Conservation (phyloP, 2,329 filamentous ascomycete genomes). For the Metarhizium brunneum region DNA sequence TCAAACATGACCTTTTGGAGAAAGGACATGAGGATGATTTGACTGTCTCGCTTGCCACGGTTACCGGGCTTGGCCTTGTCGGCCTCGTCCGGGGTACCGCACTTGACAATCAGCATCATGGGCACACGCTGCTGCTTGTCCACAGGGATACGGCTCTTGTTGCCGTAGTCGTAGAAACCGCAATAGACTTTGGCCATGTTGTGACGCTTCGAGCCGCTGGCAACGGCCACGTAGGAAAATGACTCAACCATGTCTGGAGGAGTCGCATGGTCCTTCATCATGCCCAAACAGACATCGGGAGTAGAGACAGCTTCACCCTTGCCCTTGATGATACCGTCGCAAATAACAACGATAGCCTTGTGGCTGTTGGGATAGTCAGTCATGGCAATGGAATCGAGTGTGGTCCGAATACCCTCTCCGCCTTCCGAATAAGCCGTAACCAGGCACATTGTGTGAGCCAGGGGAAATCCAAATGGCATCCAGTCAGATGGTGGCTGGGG, state of each 20-base stretch:
- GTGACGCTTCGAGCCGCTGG: constrained; percentile 91
- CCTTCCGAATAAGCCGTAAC: constrained; percentile 98
- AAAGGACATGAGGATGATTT: constrained; percentile 99
- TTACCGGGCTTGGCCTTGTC: constrained; percentile 84
- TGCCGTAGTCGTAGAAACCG: constrained; percentile 95
- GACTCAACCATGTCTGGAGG: constrained; percentile 73
- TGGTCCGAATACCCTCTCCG: constrained; percentile 83
- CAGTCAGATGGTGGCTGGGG: constrained; percentile 94
- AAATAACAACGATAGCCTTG: constrained; percentile 92
- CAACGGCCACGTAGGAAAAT: constrained; percentile 94
- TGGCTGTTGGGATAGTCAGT: constrained; percentile 99
- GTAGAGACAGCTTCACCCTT: constrained; percentile 80
- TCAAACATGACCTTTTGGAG: constrained; percentile 99
- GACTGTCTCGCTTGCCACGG: constrained; percentile 95
- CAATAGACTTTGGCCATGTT: constrained; percentile 99
- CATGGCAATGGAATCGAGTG: constrained; percentile 89
- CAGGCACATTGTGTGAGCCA: constrained; percentile 87
- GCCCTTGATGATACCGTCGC: constrained; percentile 96
- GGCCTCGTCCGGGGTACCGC: constrained; percentile 82
- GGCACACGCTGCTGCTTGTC: constrained; percentile 95
- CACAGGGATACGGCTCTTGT: constrained; percentile 64
- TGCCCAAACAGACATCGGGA: constrained; percentile 78
- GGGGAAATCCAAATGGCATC: constrained; percentile 92
- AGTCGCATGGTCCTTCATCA: constrained; percentile 89
- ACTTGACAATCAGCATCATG: constrained; percentile 96